These are phyloP conservation scores for Podosphaera fusca DNA, from an alignment of 2,329 filamentous ascomycete species.

Conservation along the genomic window DNA sequence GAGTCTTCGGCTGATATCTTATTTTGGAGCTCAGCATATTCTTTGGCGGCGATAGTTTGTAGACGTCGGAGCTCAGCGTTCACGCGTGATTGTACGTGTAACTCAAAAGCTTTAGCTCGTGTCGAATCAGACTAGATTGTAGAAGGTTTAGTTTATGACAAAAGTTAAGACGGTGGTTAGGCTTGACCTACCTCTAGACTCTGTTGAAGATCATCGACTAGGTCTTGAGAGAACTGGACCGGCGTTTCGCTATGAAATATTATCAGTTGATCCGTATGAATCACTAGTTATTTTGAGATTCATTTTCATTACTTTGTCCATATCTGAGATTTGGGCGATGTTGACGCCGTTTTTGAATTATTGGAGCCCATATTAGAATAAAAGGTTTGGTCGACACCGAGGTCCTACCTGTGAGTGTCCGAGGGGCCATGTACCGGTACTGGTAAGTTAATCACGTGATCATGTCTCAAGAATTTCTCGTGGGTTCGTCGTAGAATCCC, in stretches of 20 bases:
- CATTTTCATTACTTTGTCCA: constrained; percentile 11
- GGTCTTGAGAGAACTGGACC: constrained; percentile 53
- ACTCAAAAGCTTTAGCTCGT: constrained; percentile 60
- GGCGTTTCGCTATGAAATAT: constrained; percentile 28
- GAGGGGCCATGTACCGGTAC: neutral
- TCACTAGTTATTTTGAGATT: neutral
- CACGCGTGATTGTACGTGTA: constrained; percentile 73
- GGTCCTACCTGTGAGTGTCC: neutral
- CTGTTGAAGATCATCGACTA: constrained; percentile 62
- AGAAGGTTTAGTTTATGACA: neutral
- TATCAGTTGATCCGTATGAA: constrained; percentile 2
- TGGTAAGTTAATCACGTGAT: too few species aligned
- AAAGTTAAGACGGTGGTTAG: neutral
- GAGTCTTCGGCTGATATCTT: constrained; percentile 24
- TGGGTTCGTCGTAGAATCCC: too few species aligned
- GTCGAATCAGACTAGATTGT: constrained; percentile 57
- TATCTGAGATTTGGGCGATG: constrained; percentile 11
- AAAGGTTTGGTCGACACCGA: neutral
- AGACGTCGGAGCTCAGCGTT: constrained; percentile 65
- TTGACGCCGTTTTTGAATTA: constrained; percentile 12
- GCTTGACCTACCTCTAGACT: constrained; percentile 50
- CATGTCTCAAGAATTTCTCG: too few species aligned
- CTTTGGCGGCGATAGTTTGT: constrained; percentile 43
- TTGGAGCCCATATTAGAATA: constrained; percentile 13
- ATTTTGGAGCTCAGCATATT: constrained; percentile 45